phyloP scores from a whole-genome alignment of 805 yeast genomes.

The Metschnikowia lachancei region DNA sequence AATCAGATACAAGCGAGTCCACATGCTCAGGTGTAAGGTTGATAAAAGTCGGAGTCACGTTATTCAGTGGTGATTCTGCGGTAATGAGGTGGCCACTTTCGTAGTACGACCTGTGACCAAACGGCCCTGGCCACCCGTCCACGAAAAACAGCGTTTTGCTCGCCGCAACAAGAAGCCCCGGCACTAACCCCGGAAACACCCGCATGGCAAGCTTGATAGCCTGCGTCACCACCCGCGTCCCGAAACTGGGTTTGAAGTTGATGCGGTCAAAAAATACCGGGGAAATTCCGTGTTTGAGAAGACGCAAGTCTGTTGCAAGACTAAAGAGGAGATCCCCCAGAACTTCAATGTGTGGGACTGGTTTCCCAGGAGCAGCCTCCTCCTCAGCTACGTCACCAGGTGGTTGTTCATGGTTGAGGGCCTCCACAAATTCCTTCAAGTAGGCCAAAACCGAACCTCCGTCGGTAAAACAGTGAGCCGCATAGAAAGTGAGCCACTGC shows the following conservation, averaged over 20 bases:
- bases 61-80: slow-evolving; percentile 4
- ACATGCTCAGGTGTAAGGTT: neutral
- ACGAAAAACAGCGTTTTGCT: slow-evolving; percentile 1
- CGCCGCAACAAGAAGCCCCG: neutral
- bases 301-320: slow-evolving; percentile 6
- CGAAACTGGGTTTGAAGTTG: neutral
- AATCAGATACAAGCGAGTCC: neutral
- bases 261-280: slow-evolving; percentile 2
- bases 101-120: neutral
- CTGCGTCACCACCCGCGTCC: neutral
- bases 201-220: neutral
- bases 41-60: neutral
- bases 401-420: neutral
- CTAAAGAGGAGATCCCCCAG: neutral
- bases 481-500: slow-evolving; percentile 4
- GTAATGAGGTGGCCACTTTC: neutral
- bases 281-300: slow-evolving; percentile 2
- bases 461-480: slow-evolving; percentile 5
- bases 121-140: neutral
- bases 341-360: no score
- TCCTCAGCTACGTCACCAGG: neutral
- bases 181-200: neutral
- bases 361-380: no score
- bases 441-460: slow-evolving; percentile 9
- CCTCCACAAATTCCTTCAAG: slow-evolving; percentile 8